Percentiles rank a stretch among this genome's conserved stretches.
phyloP scores from a whole-genome alignment of 106 monocot species.

The Dendrobium catenatum region DNA sequence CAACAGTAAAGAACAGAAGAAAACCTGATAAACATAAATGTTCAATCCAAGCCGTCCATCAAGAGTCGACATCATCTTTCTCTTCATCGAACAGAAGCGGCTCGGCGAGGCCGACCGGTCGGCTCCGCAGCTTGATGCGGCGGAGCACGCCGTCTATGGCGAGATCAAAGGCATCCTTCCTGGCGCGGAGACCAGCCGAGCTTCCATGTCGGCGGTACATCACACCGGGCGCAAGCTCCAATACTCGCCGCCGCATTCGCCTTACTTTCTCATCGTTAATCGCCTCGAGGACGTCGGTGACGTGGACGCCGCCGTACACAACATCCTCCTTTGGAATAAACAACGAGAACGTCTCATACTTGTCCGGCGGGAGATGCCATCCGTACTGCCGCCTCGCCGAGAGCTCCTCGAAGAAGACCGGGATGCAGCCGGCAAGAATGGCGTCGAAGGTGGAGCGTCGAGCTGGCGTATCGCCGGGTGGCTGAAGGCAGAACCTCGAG shows the following conservation, averaged over 20 bases:
- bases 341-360: conserved; percentile 66
- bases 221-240: conserved; percentile 72
- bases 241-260: conserved; percentile 60
- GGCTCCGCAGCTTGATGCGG: conserved; percentile 33
- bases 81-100: conserved; percentile 18
- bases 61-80: neutral
- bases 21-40: no score
- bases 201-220: conserved; percentile 67
- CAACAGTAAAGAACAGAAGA: no score
- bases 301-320: conserved; percentile 48
- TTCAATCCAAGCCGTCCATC: conserved; percentile 7
- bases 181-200: conserved; percentile 37
- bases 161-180: conserved; percentile 79
- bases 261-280: conserved; percentile 39
- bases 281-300: conserved; percentile 40
- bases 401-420: conserved; percentile 87
- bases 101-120: conserved; percentile 15
- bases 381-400: conserved; percentile 66
- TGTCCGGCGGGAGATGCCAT: conserved; percentile 58
- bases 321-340: conserved; percentile 80
- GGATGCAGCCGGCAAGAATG: conserved; percentile 84
- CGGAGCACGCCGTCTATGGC: conserved; percentile 68
- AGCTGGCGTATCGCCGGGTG: conserved; percentile 81
- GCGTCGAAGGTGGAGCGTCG: conserved; percentile 76
- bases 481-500: conserved; percentile 85